Base-by-base conservation (phyloP, 805 yeast genomes). In the Candida argentea region DNA sequence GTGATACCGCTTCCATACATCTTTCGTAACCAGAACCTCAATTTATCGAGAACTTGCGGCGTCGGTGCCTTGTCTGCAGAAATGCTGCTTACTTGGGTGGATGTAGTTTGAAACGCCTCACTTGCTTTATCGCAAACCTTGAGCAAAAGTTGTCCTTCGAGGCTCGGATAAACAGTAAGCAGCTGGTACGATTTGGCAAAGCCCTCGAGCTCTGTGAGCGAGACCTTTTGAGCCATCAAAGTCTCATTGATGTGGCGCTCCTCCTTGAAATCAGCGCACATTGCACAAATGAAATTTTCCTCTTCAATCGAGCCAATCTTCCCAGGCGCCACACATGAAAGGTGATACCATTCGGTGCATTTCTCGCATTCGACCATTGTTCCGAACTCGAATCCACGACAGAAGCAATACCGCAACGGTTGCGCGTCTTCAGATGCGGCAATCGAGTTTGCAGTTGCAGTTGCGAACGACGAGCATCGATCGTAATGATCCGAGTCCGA, bases 331-430 rank as follows among this genome's bases (percentile, higher is more conserved):
- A 78, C 57, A 48, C 87, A 79, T 10, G 50, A 51, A 25, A 67
- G 64, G 44, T 79, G 87, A 42, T 70, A 79, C 86, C 86, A 77
- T 40, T 77, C 84, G 29, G 66, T 59, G 47, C 89, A 80, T 11
- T 48, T 51, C 36, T 77, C 86, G 52, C 87, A 79, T 33, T 71
- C 79, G 25, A 76, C 70, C 82, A 77, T 77, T 1, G 69, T 64
- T 5, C 48, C 81, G 67, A 39, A 65, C 39, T 77, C 87, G 14
- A 50, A 50, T 26, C 66, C 68, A 25, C 85, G 61, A 47, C 89
- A 79, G 31, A 74, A 53, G 43, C 87, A 79, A 43, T 71, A 77
- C 14, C 24, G 33, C 23, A 24, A 30, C 3, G 41, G 41, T 5
- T 20, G 20, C 14, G 48, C 42, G 5, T 39, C 36, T 8, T 42